These are phyloP conservation scores for Cairneyella variabilis DNA, from an alignment of 495 filamentous ascomycete species.

Conservation along the genomic window DNA sequence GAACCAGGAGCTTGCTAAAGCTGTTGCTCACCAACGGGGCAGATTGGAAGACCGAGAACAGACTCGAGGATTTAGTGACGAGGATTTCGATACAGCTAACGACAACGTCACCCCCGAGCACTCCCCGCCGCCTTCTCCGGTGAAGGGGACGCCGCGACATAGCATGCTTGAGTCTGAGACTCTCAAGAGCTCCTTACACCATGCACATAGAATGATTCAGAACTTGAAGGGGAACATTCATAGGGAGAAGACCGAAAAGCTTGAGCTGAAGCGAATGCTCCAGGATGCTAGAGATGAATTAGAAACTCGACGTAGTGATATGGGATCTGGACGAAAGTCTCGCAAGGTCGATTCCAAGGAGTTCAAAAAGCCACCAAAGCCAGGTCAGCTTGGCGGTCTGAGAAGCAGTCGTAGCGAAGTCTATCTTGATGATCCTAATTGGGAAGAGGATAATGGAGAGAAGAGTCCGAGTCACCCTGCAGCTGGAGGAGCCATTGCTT, in stretches of 20 bases:
- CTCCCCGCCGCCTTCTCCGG: conserved; percentile 84
- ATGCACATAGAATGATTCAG: conserved; percentile 95
- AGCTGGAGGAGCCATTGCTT: conserved; percentile 5
- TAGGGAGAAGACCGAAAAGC: conserved; percentile 95
- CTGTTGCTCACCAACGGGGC: conserved; percentile 65
- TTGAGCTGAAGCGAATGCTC: conserved; percentile 90
- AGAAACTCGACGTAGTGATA: conserved; percentile 60
- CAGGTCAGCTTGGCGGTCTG: conserved; percentile 73
- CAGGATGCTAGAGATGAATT: conserved; percentile 94
- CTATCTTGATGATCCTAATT: conserved; percentile 75
- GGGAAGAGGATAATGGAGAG: conserved; percentile 73
- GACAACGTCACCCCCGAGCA: conserved; percentile 79
- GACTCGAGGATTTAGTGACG: conserved; percentile 50
- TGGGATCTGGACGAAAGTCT: conserved; percentile 52
- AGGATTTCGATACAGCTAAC: conserved; percentile 59
- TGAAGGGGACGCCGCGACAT: conserved; percentile 87
- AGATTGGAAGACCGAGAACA: conserved; percentile 61
- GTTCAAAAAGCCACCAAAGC: conserved; percentile 70
- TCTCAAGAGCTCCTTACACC: conserved; percentile 84
- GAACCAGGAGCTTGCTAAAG: conserved; percentile 84
- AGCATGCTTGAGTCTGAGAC: conserved; percentile 90
- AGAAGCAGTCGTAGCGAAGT: conserved; percentile 74
- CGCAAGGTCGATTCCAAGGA: conserved; percentile 67
- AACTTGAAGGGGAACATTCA: conserved; percentile 91
- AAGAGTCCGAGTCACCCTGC: conserved; percentile 40